phyloP scores from a whole-genome alignment of 257 asterid genomes.

The Solanum gandarillasii region DNA sequence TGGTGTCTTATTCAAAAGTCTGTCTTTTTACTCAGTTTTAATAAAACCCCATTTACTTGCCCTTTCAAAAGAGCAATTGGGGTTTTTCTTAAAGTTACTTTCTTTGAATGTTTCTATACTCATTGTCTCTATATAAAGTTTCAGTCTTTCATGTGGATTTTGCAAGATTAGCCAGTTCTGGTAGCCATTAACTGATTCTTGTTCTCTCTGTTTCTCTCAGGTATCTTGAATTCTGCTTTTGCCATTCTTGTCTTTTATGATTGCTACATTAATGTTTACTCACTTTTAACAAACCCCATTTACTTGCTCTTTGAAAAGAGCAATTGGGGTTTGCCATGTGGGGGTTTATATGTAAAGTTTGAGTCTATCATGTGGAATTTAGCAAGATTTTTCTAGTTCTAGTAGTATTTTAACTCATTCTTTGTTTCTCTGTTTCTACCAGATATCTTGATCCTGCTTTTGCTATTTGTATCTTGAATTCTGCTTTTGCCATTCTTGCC shows the following conservation, averaged over 20 bases:
- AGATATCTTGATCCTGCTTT: neutral
- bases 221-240: neutral
- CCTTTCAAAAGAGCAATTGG: neutral
- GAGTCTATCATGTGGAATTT: neutral
- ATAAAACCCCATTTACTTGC: neutral
- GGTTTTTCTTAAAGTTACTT: neutral
- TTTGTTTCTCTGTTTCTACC: neutral
- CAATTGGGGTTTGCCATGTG: neutral
- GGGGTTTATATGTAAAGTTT: neutral
- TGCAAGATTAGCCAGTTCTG: neutral
- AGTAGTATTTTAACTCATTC: neutral
- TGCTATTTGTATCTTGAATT: neutral
- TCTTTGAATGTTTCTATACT: neutral
- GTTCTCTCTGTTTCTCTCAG: neutral
- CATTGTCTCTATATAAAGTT: neutral
- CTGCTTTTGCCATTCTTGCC: neutral
- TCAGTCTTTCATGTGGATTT: neutral
- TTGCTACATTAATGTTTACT: neutral
- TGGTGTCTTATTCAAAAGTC: neutral
- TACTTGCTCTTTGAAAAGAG: neutral
- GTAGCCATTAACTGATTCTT: neutral
- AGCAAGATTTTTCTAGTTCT: neutral
- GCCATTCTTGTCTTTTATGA: neutral
- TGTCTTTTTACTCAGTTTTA: neutral
- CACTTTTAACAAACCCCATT: neutral